These are phyloP conservation scores for Pyrenochaeta sp. DNA, from an alignment of 2,329 filamentous ascomycete genomes.

Conservation along the genomic window DNA sequence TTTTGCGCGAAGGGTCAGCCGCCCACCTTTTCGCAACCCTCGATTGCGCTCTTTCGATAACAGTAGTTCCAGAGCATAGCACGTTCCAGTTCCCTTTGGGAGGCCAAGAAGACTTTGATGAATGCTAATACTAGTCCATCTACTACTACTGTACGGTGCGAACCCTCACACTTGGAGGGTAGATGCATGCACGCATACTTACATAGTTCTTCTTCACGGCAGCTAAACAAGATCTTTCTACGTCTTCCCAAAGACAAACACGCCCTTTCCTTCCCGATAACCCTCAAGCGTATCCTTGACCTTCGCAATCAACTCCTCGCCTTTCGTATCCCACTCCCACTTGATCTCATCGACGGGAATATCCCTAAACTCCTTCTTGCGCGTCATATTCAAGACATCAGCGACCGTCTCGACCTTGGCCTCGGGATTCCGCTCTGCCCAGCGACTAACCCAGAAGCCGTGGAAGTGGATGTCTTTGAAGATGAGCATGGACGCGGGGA, in stretches of 20 bases:
- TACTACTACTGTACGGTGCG: too few relatives aligned
- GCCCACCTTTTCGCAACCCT: too few relatives aligned
- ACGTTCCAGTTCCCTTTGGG: too few relatives aligned
- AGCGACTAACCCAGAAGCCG: constrained; percentile 94
- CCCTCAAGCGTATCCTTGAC: constrained; percentile 85
- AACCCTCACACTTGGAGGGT: too few relatives aligned
- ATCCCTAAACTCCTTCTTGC: constrained; percentile 80
- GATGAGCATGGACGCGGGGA: constrained; percentile 86
- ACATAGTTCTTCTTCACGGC: neutral
- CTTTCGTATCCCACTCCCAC: constrained; percentile 84
- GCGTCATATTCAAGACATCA: constrained; percentile 79
- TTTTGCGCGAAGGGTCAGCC: too few relatives aligned
- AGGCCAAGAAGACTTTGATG: too few relatives aligned
- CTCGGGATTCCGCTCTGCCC: constrained; percentile 77
- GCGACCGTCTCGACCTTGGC: constrained; percentile 83
- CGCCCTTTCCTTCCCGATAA: constrained; percentile 85
- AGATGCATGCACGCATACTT: too few relatives aligned
- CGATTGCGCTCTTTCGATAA: too few relatives aligned
- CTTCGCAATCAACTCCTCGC: constrained; percentile 71
- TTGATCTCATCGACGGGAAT: constrained; percentile 80
- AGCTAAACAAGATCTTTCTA: constrained; percentile 21
- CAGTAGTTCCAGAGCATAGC: too few relatives aligned
- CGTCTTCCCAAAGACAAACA: constrained; percentile 77
- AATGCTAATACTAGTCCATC: too few relatives aligned
- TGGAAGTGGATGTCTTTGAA: constrained; percentile 90